Conservation (phyloP, 257 asterid genomes). For the Jacaranda copaia region DNA sequence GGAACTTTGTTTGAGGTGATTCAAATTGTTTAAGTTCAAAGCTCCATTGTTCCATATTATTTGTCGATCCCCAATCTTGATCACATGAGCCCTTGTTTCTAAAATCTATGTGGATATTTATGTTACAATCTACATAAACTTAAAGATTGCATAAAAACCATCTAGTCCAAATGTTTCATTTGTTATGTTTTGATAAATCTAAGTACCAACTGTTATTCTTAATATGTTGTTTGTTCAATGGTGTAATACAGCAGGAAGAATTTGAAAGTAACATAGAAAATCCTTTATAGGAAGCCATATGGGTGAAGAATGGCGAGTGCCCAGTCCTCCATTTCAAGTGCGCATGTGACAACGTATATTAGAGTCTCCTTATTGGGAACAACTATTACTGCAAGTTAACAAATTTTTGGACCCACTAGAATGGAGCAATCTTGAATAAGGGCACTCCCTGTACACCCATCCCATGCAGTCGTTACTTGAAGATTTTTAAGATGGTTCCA, state of each 20-base stretch:
- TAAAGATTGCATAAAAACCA: not conserved
- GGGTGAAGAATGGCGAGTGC: conserved; percentile 48
- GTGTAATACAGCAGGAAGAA: not conserved
- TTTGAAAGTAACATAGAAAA: conserved; percentile 5
- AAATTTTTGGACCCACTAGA: conserved; percentile 24
- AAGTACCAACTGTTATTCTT: no score
- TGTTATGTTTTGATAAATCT: no score
- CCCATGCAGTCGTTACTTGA: not conserved
- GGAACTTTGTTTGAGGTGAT: no score
- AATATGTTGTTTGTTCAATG: no score
- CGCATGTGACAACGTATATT: conserved; percentile 53
- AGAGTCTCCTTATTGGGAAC: conserved; percentile 45
- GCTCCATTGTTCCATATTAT: no score
- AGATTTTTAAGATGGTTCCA: not conserved
- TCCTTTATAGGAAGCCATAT: conserved; percentile 48
- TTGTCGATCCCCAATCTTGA: not conserved
- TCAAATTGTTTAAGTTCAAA: no score
- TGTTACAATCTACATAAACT: not conserved
- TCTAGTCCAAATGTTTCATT: no score
- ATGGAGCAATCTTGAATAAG: not conserved
- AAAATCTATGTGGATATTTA: not conserved
- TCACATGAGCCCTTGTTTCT: not conserved
- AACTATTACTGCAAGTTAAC: conserved; percentile 53
- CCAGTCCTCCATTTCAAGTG: conserved; percentile 55
- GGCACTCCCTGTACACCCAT: not conserved